A percentile compares a stretch with the other conserved stretches of the same genome.
Conservation (phyloP, 208 protist genomes). For the Phytomonas francai region DNA sequence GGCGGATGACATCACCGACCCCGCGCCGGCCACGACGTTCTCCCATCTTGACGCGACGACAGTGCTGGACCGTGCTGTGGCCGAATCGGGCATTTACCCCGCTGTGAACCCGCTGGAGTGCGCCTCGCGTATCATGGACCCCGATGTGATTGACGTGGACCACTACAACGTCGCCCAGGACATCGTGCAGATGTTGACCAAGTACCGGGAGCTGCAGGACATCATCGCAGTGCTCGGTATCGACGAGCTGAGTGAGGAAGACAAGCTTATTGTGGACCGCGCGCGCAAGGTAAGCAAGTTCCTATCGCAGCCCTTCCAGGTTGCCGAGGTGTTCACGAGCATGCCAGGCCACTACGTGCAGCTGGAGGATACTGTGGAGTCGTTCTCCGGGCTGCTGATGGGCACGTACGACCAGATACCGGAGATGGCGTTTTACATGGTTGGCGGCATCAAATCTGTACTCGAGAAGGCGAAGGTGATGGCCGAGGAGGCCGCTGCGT, state of each 20-base stretch:
- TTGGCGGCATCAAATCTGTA: constrained; percentile 92
- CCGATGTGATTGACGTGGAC: constrained; percentile 92
- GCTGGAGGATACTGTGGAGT: constrained; percentile 91
- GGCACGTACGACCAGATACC: constrained; percentile 95
- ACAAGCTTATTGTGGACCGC: constrained; percentile 95
- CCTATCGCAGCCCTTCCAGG: constrained; percentile 97
- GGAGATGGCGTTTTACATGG: constrained; percentile 98
- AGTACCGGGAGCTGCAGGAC: constrained; percentile 98
- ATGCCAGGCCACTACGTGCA: constrained; percentile 93
- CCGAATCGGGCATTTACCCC: constrained; percentile 97
- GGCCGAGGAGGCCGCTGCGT: constrained; percentile 67
- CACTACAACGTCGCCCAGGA: constrained; percentile 96
- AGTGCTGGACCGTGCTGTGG: constrained; percentile 95
- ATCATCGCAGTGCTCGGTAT: constrained; percentile 99
- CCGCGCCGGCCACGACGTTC: constrained; percentile 98
- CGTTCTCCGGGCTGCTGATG: constrained; percentile 91
- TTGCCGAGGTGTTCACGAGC: constrained; percentile 97
- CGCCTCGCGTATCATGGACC: constrained; percentile 96
- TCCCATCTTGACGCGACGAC: constrained; percentile 97
- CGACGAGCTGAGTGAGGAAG: constrained; percentile 98
- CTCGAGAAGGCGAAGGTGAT: constrained; percentile 90
- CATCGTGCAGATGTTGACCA: constrained; percentile 96
- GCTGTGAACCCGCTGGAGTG: constrained; percentile 98
- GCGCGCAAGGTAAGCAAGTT: constrained; percentile 90
- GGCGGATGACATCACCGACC: constrained; percentile 98